Percentiles rank a stretch among this genome's conserved stretches.
Conservation (phyloP, 768 basidiomycete genomes). For the Punctularia strigosozonata region DNA sequence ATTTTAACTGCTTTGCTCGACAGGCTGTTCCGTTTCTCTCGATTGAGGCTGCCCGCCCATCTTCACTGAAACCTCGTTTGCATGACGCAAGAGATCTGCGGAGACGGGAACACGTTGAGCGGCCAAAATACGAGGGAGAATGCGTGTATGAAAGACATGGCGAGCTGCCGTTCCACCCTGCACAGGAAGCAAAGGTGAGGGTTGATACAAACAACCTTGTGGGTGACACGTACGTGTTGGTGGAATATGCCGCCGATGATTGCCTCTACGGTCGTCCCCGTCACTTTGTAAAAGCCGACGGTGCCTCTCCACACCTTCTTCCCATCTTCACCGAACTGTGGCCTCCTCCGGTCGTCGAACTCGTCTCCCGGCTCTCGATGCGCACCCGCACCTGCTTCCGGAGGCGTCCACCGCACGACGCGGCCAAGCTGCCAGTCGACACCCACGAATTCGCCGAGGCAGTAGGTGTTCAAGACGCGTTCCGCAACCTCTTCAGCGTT, state of each 20-base stretch:
- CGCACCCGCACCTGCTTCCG: slow-evolving; percentile 3
- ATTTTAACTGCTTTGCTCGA: too few species aligned
- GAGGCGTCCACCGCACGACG: slow-evolving; percentile 64
- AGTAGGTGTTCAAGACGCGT: slow-evolving; percentile 54
- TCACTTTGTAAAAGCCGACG: slow-evolving; percentile 66
- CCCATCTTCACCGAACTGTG: slow-evolving; percentile 1
- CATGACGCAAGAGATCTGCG: too few species aligned
- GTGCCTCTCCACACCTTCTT: slow-evolving; percentile 18
- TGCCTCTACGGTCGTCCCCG: slow-evolving; percentile 67
- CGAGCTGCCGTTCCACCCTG: slow-evolving; percentile 29
- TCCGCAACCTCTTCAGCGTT: slow-evolving; percentile 48
- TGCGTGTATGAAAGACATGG: slow-evolving; percentile 28
- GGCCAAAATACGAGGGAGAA: slow-evolving; percentile 24
- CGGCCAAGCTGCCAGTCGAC: slow-evolving; percentile 64
- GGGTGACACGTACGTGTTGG: slow-evolving; percentile 63
- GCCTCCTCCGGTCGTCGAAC: neutral
- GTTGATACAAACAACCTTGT: too few species aligned
- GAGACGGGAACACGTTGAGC: too few species aligned
- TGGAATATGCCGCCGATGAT: slow-evolving; percentile 67
- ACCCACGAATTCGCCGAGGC: slow-evolving; percentile 65
- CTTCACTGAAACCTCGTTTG: too few species aligned
- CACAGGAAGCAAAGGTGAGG: slow-evolving; percentile 12
- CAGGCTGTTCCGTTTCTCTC: too few species aligned
- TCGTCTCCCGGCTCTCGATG: neutral
- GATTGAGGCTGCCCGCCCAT: too few species aligned